These are phyloP conservation scores for Houttuynia cordata DNA, from an alignment of 164 flowering plant genomes.

Conservation along the genomic window DNA sequence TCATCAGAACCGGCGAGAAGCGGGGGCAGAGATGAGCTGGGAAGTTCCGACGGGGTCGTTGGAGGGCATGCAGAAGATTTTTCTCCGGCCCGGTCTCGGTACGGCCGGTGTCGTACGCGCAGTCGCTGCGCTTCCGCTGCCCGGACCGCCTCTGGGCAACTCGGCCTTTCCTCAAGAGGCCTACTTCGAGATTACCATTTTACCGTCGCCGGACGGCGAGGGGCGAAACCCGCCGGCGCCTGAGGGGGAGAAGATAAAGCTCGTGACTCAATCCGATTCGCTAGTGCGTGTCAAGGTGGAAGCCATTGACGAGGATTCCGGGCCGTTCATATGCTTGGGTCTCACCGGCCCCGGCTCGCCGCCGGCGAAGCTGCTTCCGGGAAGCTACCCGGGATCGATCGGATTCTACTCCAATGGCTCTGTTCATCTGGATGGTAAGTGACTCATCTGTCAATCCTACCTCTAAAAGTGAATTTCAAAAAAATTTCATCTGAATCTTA, in stretches of 20 bases:
- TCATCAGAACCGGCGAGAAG: constrained; percentile 19
- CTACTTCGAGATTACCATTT: constrained; percentile 67
- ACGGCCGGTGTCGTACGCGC: constrained; percentile 9
- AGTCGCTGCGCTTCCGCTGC: constrained; percentile 60
- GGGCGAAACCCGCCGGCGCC: constrained; percentile 6
- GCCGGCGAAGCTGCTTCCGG: constrained; percentile 41
- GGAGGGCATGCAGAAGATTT: constrained; percentile 74
- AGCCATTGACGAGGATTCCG: constrained; percentile 13
- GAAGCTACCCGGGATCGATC: constrained; percentile 62
- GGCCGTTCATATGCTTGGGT: constrained; percentile 35
- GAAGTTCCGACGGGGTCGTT: constrained; percentile 56
- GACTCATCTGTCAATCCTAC: neutral
- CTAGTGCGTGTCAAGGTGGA: constrained; percentile 21
- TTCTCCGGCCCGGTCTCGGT: constrained; percentile 33
- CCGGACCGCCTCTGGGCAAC: constrained; percentile 65
- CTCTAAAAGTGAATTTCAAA: too few species aligned
- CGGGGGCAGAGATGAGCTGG: constrained; percentile 40
- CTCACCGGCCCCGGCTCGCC: constrained; percentile 39
- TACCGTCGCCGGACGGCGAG: constrained; percentile 5
- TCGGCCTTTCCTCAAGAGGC: constrained; percentile 86
- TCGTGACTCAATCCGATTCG: constrained; percentile 34
- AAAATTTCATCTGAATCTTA: too few species aligned
- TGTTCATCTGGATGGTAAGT: constrained; percentile 64
- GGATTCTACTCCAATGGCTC: constrained; percentile 75
- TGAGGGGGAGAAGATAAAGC: constrained; percentile 54